Percentiles rank a stretch among this genome's conserved stretches.
phyloP scores from a whole-genome alignment of 371 early-diverging fungal species.

The Zancudomyces culisetae region DNA sequence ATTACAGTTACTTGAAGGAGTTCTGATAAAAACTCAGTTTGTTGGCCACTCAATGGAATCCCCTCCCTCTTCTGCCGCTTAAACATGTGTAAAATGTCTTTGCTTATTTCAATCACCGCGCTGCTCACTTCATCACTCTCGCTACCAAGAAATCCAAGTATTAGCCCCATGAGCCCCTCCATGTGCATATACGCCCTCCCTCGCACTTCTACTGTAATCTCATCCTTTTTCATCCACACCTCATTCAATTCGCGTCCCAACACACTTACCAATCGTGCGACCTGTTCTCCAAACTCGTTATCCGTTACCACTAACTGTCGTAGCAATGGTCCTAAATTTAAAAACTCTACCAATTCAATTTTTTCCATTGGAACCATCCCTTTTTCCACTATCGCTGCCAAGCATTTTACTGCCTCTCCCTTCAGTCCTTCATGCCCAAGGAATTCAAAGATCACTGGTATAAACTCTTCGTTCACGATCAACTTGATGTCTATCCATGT shows the following conservation, averaged over 20 bases:
- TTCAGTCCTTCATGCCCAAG: slow-evolving; percentile 36
- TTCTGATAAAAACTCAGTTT: slow-evolving; percentile 43
- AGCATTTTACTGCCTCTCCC: slow-evolving; percentile 57
- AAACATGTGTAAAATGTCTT: slow-evolving; percentile 39
- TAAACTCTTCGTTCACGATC: slow-evolving; percentile 65
- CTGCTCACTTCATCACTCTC: slow-evolving; percentile 68
- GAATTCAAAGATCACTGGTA: slow-evolving; percentile 51
- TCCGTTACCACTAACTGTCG: slow-evolving; percentile 25
- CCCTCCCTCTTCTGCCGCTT: slow-evolving; percentile 48
- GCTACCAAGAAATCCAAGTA: slow-evolving; percentile 48
- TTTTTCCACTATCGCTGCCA: slow-evolving; percentile 69
- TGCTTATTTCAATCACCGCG: slow-evolving; percentile 50
- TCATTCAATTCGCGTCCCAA: slow-evolving; percentile 64
- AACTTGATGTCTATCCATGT: slow-evolving; percentile 87
- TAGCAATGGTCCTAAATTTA: slow-evolving; percentile 49
- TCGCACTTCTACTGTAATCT: slow-evolving; percentile 12
- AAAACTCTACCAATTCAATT: slow-evolving; percentile 56
- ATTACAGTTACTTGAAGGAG: slow-evolving; percentile 52
- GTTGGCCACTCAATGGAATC: slow-evolving; percentile 34
- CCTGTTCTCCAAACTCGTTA: slow-evolving; percentile 55
- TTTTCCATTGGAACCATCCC: slow-evolving; percentile 84
- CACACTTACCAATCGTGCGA: slow-evolving; percentile 62
- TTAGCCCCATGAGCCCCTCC: slow-evolving; percentile 39
- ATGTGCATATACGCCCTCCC: slow-evolving; percentile 32
- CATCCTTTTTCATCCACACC: slow-evolving; percentile 40